These are phyloP conservation scores for Coriolopsis trogii DNA, from an alignment of 1,284 basidiomycete genomes.

Conservation along the genomic window DNA sequence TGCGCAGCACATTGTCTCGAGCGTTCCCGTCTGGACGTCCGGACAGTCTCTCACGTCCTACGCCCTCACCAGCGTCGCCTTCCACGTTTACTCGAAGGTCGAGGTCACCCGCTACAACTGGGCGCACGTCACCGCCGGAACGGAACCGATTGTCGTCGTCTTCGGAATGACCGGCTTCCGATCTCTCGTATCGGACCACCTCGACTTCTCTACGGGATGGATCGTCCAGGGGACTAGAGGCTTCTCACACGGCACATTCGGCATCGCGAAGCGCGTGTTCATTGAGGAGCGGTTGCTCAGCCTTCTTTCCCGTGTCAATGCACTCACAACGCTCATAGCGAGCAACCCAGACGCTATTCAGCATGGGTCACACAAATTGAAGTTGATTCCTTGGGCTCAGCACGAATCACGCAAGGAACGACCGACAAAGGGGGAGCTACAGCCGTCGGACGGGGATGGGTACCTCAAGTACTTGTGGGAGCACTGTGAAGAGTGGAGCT, in stretches of 20 bases:
- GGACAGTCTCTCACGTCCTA: conserved; percentile 24
- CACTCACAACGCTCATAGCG: conserved; percentile 36
- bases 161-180: conserved; percentile 33
- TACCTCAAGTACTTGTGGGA: conserved; percentile 32
- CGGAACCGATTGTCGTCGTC: conserved; percentile 33
- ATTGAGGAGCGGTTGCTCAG: conserved; percentile 33
- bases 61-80: conserved; percentile 32
- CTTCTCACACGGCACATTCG: conserved; percentile 34
- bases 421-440: conserved; percentile 30
- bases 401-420: conserved; percentile 28
- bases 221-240: conserved; percentile 26
- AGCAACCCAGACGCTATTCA: conserved; percentile 30
- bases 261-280: conserved; percentile 33
- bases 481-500: conserved; percentile 34
- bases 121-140: conserved; percentile 18
- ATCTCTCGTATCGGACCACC: conserved; percentile 21
- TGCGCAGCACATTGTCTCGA: conserved; percentile 35
- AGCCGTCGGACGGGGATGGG: conserved; percentile 19
- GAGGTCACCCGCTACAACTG: conserved; percentile 27
- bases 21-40: conserved; percentile 33
- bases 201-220: conserved; percentile 31
- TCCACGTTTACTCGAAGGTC: conserved; percentile 33
- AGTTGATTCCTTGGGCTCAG: conserved; percentile 33
- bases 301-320: conserved; percentile 33
- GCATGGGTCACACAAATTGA: conserved; percentile 31